Conservation (phyloP, 2,329 filamentous ascomycete genomes). For the Xylaria hypoxylon region DNA sequence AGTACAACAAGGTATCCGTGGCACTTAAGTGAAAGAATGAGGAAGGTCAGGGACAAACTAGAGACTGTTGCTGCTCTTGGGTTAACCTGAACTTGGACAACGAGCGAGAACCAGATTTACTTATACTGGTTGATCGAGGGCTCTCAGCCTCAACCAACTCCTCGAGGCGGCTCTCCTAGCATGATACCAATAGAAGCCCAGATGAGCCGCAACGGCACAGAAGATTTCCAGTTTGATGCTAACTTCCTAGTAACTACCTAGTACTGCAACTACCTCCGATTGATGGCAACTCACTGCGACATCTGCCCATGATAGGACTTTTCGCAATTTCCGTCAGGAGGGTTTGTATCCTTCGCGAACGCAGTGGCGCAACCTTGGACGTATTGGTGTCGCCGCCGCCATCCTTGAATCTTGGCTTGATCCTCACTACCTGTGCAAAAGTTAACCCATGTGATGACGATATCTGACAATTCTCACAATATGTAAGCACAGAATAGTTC, state of each 20-base stretch:
- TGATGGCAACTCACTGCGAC: background rate
- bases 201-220: constrained; percentile 4
- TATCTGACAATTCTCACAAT: background rate
- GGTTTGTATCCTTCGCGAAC: background rate
- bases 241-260: background rate
- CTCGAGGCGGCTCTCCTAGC: background rate
- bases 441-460: background rate
- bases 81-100: background rate
- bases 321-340: background rate
- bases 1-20: background rate
- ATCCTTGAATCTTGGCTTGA: background rate
- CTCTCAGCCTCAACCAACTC: background rate
- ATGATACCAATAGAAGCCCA: background rate
- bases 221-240: background rate
- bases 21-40: background rate
- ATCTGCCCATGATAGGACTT: background rate
- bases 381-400: background rate
- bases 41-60: background rate
- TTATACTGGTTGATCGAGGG: background rate
- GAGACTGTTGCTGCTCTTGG: background rate
- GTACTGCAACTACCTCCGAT: background rate
- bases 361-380: background rate
- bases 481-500: background rate
- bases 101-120: background rate
- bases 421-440: background rate